Base-by-base conservation (phyloP, 2,329 filamentous ascomycete genomes). In the Lecanicillium sp. region DNA sequence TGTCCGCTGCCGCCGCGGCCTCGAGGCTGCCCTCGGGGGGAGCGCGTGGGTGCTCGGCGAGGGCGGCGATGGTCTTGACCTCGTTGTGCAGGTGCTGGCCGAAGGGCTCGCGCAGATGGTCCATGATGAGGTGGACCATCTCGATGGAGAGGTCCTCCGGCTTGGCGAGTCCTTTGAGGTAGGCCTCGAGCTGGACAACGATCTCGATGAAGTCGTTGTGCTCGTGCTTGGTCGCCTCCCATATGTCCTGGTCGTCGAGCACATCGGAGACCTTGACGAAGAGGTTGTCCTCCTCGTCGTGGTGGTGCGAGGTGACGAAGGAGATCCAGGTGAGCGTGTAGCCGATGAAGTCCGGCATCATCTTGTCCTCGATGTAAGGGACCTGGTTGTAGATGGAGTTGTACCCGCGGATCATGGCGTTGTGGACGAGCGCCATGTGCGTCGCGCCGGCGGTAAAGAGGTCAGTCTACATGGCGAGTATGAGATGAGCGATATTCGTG, bases 321-420 rank as follows among this genome's bases (percentile, higher is more conserved):
- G 75, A 72, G 63, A 73, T 70, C 76, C 78, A 82, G 0, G 78
- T 74, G 44, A 77, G 66, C 24, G 69, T 67, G 62, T 83, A 84
- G 15, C 70, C 71, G 45, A 82, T 62, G 54, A 84, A 84, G 59
- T 77, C 74, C 40, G 63, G 59, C 59, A 73, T 73, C 59, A 83
- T 77, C n/a, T 61, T 60, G 2, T 71, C 68, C 9, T 68, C 60
- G 35, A 83, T 62, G 55, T 75, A 66, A 10, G 72, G 70, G 1
- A 77, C 78, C 60, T 83, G 80, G 33, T 75, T 71, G 59, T 77
- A 81, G 58, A 84, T 81, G 56, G 72, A 75, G 62, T 84, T 84
- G 67, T 78, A 81, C 46, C 78, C 77, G 35, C 80, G 77, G 53
- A 83, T 74, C 56, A 84, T 76, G 48, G 74, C 67, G 56, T 84